Base-by-base conservation (phyloP, 306 rosid species). In the Dryas alaskensis region DNA sequence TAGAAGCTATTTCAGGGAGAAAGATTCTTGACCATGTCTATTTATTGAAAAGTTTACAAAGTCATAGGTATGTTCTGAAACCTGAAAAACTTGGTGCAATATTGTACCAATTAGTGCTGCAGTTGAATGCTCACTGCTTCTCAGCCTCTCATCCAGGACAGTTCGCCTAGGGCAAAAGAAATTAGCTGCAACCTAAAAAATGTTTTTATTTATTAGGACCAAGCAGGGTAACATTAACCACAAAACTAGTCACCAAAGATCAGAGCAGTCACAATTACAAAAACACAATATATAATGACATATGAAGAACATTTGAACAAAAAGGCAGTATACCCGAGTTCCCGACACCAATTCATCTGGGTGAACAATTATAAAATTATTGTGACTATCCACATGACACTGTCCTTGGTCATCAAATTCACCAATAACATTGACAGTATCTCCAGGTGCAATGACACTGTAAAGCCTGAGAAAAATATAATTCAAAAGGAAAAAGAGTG, bases 51-150 rank as follows among this genome's bases (percentile, higher is more conserved):
- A 31, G 11, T 65, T 8, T 43, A 77, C 40, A 65, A 72, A 76
- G 51, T 74, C 57, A 43, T 25, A 66, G 45, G 65, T 65, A 25
- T 78, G 58, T 74, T 76, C 78, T 25, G 12, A 84, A 74, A 91
- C 98, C 98, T 93, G 92, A 78, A 91, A 94, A 74, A 91, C 79
- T 83, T 89, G 96, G 86, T 94, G 97, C 81, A 94, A 84, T 84
- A 94, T 68, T 73, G 95, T 94, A 79, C 98, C 98, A 77, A 73
- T 78, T 73, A 94, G 80, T 60, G 97, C 97, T 69, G 92, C 78
- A 75, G 50, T 80, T 70, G 97, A 89, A 86, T 91, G 72, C 76
- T 94, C 98, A 50, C 76, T 88, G 83, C 17, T 62, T 81, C 81
- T 93, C 73, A 94, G 74, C 83, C 98, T 91, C 85, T 94, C 98